These are phyloP conservation scores for Boletus edulis DNA, from an alignment of 768 basidiomycete species.

Conservation along the genomic window DNA sequence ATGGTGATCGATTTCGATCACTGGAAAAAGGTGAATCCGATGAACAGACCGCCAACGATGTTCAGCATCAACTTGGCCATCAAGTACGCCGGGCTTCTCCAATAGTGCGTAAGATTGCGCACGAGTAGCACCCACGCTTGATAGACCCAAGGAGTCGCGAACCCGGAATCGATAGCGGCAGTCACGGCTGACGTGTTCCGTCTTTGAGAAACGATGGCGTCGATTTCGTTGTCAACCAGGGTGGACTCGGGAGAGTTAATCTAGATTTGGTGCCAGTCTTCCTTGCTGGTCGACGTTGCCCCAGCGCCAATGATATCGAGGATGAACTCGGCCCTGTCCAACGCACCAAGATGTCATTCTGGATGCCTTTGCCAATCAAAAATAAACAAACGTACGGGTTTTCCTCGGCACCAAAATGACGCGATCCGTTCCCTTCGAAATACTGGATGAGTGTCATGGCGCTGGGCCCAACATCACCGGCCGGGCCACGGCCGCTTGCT, in stretches of 20 bases:
- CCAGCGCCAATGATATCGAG: slow-evolving; percentile 77
- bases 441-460: slow-evolving; percentile 67
- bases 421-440: slow-evolving; percentile 68
- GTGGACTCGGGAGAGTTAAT: slow-evolving; percentile 43
- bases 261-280: slow-evolving; percentile 69
- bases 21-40: slow-evolving; percentile 65
- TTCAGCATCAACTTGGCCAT: slow-evolving; percentile 58
- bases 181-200: slow-evolving; percentile 37
- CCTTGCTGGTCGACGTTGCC: slow-evolving; percentile 50
- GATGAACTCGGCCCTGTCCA: slow-evolving; percentile 55
- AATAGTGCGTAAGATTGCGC: slow-evolving; percentile 47
- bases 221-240: slow-evolving; percentile 38
- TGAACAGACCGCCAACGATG: slow-evolving; percentile 52
- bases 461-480: slow-evolving; percentile 59
- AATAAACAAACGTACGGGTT: slow-evolving; percentile 55
- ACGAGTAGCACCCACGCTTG: slow-evolving; percentile 44
- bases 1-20: too few species aligned
- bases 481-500: not conserved
- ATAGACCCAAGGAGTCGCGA: slow-evolving; percentile 51
- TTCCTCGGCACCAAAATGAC: slow-evolving; percentile 57
- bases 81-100: slow-evolving; percentile 59
- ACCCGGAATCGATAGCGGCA: slow-evolving; percentile 40
- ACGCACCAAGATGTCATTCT: slow-evolving; percentile 38
- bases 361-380: slow-evolving; percentile 36
- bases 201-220: slow-evolving; percentile 49